Base-by-base conservation (phyloP, 106 monocot genomes). In the Dendrobium huoshanense region DNA sequence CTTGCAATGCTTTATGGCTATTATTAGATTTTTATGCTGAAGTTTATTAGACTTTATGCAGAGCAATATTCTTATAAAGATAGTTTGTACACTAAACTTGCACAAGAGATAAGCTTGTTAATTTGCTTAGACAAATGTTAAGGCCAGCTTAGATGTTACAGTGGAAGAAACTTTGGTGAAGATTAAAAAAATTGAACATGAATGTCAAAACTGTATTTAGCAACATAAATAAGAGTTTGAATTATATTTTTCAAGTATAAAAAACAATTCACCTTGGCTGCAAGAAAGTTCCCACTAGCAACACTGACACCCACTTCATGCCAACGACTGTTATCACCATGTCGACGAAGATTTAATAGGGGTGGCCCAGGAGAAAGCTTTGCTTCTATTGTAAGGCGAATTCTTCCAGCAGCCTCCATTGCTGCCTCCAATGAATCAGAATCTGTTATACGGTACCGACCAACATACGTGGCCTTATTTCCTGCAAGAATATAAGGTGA, bases 281-380 rank as follows among this genome's bases (percentile, higher is more conserved):
- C 92, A 88, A 98, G 97, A 54, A 89, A 98, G 70, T 98, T 94
- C 41, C 97, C 97, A 79, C 97, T 87, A 25, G 90, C 81, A 85
- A 92, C 94, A 79, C 79, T 68, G 59, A 94, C 92, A 4, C 94
- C 94, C 79, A 97, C 92, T 68, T 91, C 90, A 84, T 94, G 97
- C 94, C 94, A 98, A 56, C 92, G 87, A n/a, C 92, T 91, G 76
- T 87, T 91, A 74, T 91, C 92, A 84, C 97, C 94, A 86, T 98
- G 94, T 42, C 92, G 84, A 17, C 94, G 91, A 58, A 94, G 88
- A 80, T 89, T 94, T 67, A 92, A 82, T 75, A 91, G 90, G 29
- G 97, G 97, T 17, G 97, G 97, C 1, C 92, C 94, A 33, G 97
- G 92, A 81, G 97, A 97, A 82, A 97, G 94, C 56, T 97, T 97